Conservation (phyloP, 805 yeast species). For the Ogataea zsoltii region DNA sequence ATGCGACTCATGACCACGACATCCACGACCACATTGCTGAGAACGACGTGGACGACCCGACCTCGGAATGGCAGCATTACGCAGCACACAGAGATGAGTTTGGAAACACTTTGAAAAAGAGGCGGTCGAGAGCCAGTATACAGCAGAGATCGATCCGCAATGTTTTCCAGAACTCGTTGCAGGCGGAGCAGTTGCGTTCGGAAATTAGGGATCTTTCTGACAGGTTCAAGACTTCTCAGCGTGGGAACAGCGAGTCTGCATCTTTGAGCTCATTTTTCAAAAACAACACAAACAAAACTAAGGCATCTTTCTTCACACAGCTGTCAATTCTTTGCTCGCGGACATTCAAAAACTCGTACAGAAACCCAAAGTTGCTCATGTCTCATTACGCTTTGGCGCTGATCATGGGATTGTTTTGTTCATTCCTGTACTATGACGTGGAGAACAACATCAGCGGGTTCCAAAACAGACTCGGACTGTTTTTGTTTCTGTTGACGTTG, state of each 20-base stretch:
- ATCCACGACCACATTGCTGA: constrained; percentile 32
- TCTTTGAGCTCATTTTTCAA: constrained; percentile 30
- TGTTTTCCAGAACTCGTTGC: constrained; percentile 34
- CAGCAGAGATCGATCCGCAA: constrained; percentile 12
- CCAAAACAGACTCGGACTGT: constrained; percentile 91
- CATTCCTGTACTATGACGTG: constrained; percentile 79
- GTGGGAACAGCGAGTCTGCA: constrained; percentile 10
- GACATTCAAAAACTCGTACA: constrained; percentile 87
- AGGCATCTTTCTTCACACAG: constrained; percentile 66
- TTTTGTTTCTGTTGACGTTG: constrained; percentile 85
- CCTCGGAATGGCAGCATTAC: constrained; percentile 84
- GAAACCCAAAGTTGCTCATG: constrained; percentile 86
- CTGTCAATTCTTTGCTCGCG: constrained; percentile 75
- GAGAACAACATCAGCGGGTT: constrained; percentile 92
- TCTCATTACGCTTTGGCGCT: constrained; percentile 82
- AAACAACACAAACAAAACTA: constrained; percentile 36
- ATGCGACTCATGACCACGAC: constrained; percentile 27
- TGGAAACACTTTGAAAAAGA: constrained; percentile 28
- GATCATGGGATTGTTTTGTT: constrained; percentile 79
- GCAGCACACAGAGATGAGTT: constrained; percentile 80
- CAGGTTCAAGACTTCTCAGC: constrained; percentile 16
- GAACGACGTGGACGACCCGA: constrained; percentile 47
- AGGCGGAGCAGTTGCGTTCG: constrained; percentile 41
- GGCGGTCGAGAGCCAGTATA: constrained; percentile 7
- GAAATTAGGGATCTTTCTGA: constrained; percentile 36